Conservation (phyloP, 2,329 filamentous ascomycete species). For the Gliomastix tumulicola region DNA sequence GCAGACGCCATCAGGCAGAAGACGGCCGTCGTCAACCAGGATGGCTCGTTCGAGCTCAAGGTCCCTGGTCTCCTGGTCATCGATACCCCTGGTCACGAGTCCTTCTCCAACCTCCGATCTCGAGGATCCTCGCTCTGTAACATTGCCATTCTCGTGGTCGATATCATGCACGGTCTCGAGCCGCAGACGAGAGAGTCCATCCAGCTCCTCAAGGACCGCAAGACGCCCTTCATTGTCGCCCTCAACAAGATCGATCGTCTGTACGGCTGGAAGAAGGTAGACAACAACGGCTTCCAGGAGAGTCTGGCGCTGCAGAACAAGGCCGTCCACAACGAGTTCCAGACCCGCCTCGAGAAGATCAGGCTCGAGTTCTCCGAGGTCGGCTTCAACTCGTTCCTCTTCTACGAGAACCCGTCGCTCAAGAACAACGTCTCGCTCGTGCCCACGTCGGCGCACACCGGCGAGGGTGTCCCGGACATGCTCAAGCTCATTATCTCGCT, state of each 20-base stretch:
- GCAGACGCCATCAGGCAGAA: constrained; percentile 89
- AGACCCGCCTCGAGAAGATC: constrained; percentile 80
- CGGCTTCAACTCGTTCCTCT: constrained; percentile 95
- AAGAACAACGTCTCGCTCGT: constrained; percentile 90
- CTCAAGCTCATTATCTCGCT: constrained; percentile 88
- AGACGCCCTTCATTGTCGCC: constrained; percentile 97
- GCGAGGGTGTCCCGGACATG: constrained; percentile 98
- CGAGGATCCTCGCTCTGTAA: constrained; percentile 98
- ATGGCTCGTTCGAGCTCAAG: constrained; percentile 91
- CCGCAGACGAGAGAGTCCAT: constrained; percentile 97
- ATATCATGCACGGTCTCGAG: constrained; percentile 99
- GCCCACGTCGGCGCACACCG: constrained; percentile 96
- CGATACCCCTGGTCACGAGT: constrained; percentile 99
- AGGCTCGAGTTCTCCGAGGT: constrained; percentile 94
- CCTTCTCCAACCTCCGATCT: constrained; percentile 95
- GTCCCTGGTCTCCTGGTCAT: constrained; percentile 94
- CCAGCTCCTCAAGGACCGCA: constrained; percentile 83
- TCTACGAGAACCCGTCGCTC: constrained; percentile 98
- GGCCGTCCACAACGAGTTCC: constrained; percentile 90
- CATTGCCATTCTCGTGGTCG: constrained; percentile 96
- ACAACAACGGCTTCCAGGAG: constrained; percentile 97
- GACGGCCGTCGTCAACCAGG: constrained; percentile 86
- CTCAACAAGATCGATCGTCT: constrained; percentile 99
- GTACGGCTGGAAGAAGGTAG: constrained; percentile 97
- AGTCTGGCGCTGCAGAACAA: constrained; percentile 85